Evolutionary conservation across 2,329 filamentous ascomycete species (phyloP), one percentile per base, ranked within the genome.

Genomic region (Monosporascus sp.): DNA sequence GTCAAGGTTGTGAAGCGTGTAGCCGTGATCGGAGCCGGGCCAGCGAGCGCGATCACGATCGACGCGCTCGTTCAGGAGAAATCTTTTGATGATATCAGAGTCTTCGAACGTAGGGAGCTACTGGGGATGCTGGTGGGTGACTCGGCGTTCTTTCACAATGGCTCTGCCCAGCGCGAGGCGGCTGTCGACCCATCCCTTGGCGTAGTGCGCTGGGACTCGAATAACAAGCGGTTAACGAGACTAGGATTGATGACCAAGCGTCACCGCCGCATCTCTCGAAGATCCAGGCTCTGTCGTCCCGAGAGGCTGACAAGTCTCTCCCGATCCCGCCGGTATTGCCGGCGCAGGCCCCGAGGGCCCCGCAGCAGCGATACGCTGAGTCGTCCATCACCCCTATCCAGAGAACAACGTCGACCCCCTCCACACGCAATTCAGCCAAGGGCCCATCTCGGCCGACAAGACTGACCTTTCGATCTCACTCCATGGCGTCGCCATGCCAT

Each of bases 381-480:
- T 81, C 82, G 0, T 79, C 80, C 0, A 73, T 86, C 18, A 87
- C 58, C 80, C 81, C 0, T 77, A 79, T 20, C 68, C 87, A n/a
- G 81, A 87, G 62, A 87, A 83, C 3, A 88, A 88, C 57, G 79
- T 88, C 44, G 77, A 81, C 56, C 71, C 72, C 6, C 61, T 75
- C 2, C 72, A 81, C 0, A 88, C 88, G 85, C 72, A 76, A 17
- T 88, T 81, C 64, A 78, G 75, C 0, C 73, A 81, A 55, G 81
- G 84, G 51, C 70, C 73, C 0, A 80, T 85, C 15, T 75, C 81
- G 0, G 63, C 65, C 0, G 65, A 72, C 44, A 64, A 69, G 25
- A 74, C 72, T 15, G 61, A 73, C 44, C 65, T 65, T 52, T 74
- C 72, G 18, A 68, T 78, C 49, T 57, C 68, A 24, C 62, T 76